phyloP scores from a whole-genome alignment of 352 stramenopile species.

The Pythium dissimile region DNA sequence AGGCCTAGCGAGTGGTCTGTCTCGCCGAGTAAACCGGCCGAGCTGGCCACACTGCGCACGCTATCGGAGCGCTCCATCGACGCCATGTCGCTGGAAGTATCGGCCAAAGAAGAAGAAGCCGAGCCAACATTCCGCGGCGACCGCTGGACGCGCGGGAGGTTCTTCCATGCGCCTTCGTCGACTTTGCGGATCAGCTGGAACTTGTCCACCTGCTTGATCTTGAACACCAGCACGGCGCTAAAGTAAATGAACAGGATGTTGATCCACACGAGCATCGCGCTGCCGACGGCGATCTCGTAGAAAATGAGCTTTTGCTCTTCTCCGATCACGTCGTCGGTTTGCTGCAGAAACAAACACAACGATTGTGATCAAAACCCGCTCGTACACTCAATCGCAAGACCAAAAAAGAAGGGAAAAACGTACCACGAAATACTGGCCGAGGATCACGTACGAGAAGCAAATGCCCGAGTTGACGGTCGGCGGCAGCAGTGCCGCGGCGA shows the following conservation, averaged over 20 bases:
- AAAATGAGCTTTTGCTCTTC: slow-evolving; percentile 84
- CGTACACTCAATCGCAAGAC: not conserved
- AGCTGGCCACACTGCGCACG: slow-evolving; percentile 42
- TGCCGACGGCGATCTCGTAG: slow-evolving; percentile 84
- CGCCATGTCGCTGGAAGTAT: too few relatives aligned
- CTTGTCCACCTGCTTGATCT: slow-evolving; percentile 84
- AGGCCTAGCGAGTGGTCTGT: not conserved
- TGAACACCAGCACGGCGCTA: slow-evolving; percentile 84
- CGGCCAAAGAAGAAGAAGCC: too few relatives aligned
- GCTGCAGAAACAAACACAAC: not conserved
- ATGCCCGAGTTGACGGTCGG: slow-evolving; percentile 86
- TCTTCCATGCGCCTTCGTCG: slow-evolving; percentile 76
- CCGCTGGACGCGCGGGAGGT: slow-evolving; percentile 67
- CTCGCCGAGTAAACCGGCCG: slow-evolving; percentile 16
- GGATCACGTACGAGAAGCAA: slow-evolving; percentile 84
- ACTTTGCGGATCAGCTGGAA: slow-evolving; percentile 80
- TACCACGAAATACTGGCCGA: slow-evolving; percentile 84
- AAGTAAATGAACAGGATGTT: slow-evolving; percentile 89
- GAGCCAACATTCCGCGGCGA: slow-evolving; percentile 33
- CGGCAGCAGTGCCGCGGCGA: slow-evolving; percentile 74
- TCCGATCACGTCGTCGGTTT: slow-evolving; percentile 64
- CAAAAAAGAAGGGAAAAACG: too few relatives aligned
- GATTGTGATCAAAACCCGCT: not conserved
- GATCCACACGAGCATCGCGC: slow-evolving; percentile 80
- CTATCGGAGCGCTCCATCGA: slow-evolving; percentile 29